Evolutionary conservation across 2,329 filamentous ascomycete genomes (phyloP).

Genomic region (Chaetomiaceae sp.): DNA sequence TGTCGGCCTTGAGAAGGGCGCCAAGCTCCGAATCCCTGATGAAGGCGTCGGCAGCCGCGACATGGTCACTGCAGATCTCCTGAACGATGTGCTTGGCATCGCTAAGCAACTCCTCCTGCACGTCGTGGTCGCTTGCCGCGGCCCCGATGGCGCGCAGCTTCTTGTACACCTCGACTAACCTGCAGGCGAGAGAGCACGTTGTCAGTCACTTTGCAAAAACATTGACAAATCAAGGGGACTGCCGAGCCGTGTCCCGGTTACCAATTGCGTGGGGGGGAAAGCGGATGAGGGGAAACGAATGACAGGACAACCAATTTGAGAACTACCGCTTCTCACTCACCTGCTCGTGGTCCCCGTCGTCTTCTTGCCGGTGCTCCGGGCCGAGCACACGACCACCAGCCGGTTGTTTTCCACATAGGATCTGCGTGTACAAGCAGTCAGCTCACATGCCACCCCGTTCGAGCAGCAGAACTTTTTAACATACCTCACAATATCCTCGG

Average conservation of each 20-base stretch:
- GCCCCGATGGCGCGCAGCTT: conserved; percentile 50
- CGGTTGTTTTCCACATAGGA: conserved; percentile 60
- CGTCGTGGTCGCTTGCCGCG: conserved; percentile 45
- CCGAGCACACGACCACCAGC: conserved; percentile 92
- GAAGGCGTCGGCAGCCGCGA: conserved; percentile 61
- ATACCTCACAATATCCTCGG: conserved; percentile 63
- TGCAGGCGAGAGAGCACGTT: conserved; percentile 25
- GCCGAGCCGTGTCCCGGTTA: background rate
- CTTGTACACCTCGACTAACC: conserved; percentile 54
- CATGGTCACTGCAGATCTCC: conserved; percentile 76
- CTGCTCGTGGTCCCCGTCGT: conserved; percentile 91
- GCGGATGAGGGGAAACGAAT: background rate
- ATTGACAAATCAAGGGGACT: conserved; percentile 18
- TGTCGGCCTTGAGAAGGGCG: conserved; percentile 55
- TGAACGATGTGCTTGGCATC: conserved; percentile 70
- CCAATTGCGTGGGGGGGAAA: conserved; percentile 11
- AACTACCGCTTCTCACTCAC: conserved; percentile 45
- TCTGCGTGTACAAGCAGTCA: too few species aligned
- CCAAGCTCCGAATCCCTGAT: conserved; percentile 52
- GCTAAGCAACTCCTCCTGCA: conserved; percentile 48
- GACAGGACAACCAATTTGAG: background rate
- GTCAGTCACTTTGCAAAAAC: conserved; percentile 15
- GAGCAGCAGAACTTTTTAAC: too few species aligned
- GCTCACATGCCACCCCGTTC: conserved; percentile 4
- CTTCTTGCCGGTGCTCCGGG: conserved; percentile 90